Base-by-base conservation (phyloP, 148 eudicot species). In the Tetragonia tetragonoides region DNA sequence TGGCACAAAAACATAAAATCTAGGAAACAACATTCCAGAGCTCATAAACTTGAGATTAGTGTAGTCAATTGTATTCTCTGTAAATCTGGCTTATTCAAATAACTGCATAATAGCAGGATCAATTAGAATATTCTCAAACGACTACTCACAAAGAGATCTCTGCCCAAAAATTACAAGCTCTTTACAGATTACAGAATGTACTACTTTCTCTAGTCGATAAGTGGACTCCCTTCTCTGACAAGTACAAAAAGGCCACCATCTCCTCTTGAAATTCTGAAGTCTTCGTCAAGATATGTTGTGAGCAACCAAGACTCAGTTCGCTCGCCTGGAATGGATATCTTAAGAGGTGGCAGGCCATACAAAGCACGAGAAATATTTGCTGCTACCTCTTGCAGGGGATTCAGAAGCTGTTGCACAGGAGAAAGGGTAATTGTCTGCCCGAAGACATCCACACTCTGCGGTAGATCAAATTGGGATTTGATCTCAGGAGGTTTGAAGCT, bases 171-270 rank as follows among this genome's bases (percentile, higher is more conserved):
- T 24, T 75, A 57, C 62, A 69, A 64, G 21, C 34, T 68, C 41
- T 59, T 64, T 83, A 75, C 38, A 74, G 68, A 70, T 64, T 69
- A 75, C 73, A 83, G 77, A 70, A 57, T 72, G 66, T 63, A 63
- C 72, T 38, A 65, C 38, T 3, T 73, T 84, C 82, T 89, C 78
- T 86, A 81, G 64, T 89, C 84, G 44, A 95, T 83, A 77, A 95
- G 91, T 23, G 95, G 81, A 74, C 95, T 93, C 24, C 95, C 99
- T 88, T 95, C 97, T 84, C 90, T 89, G 68, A 86, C 98, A 62
- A 95, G 99, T 49, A 95, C 98, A 75, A 95, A 95, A 59, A 95
- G 87, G 72, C 99, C 97, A 65, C 98, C 99, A 83, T 95, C 99
- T 57, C 99, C 99, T 85, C 98, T 91, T 17, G 99, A 89, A 38